phyloP scores from a whole-genome alignment of 2,329 filamentous ascomycete species.

The Coniochaeta sp. region DNA sequence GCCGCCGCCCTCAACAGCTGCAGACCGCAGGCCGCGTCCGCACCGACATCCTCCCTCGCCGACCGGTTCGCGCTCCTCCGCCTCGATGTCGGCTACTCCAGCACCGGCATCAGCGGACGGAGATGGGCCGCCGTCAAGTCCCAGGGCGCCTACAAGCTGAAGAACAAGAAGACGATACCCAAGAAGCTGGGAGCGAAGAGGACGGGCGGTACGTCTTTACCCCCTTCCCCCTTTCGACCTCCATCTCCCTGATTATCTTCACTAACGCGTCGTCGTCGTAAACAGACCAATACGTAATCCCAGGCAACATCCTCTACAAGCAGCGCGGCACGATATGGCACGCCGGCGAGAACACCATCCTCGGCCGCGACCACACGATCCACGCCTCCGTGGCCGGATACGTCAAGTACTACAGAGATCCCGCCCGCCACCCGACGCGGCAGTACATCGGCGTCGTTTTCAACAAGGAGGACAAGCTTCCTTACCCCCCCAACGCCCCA shows the following conservation, averaged over 20 bases:
- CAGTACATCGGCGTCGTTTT: slow-evolving; percentile 95
- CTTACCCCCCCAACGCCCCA: slow-evolving; percentile 66
- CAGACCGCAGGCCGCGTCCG: slow-evolving; percentile 16
- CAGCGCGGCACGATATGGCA: slow-evolving; percentile 94
- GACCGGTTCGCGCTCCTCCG: slow-evolving; percentile 26
- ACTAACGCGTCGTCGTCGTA: too few relatives aligned
- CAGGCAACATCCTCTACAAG: slow-evolving; percentile 96
- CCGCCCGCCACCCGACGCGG: slow-evolving; percentile 70
- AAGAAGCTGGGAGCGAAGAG: slow-evolving; percentile 96
- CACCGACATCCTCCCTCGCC: slow-evolving; percentile 12
- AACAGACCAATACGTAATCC: slow-evolving; percentile 88
- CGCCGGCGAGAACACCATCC: slow-evolving; percentile 88
- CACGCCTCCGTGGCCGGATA: slow-evolving; percentile 80
- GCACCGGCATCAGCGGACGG: slow-evolving; percentile 38
- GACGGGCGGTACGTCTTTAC: slow-evolving; percentile 75
- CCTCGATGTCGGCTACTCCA: slow-evolving; percentile 24
- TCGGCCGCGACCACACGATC: slow-evolving; percentile 95
- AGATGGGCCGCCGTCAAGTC: slow-evolving; percentile 54
- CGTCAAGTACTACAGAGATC: slow-evolving; percentile 95
- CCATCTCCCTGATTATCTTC: too few relatives aligned
- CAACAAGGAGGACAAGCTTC: slow-evolving; percentile 72
- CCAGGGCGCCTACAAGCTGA: slow-evolving; percentile 62
- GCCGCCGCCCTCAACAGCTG: slow-evolving; percentile 35
- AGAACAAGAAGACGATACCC: slow-evolving; percentile 50
- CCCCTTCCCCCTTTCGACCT: too few relatives aligned